Evolutionary conservation across 257 asterid species (phyloP).

Genomic region (Lantana camara): DNA sequence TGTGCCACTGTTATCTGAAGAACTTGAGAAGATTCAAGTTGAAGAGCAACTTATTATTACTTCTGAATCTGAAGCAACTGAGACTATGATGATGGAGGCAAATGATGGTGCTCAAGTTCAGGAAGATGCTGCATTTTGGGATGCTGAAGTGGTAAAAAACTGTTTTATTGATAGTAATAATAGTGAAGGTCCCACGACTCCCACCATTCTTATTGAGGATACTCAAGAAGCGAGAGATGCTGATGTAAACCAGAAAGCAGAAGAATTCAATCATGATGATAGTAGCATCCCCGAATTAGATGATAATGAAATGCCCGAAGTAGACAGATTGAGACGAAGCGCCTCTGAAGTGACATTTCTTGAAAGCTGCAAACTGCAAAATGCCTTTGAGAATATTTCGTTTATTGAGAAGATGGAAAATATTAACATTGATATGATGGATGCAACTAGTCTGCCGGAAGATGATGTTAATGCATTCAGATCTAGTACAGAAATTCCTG

Average conservation of each 20-base stretch:
- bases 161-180: constrained; percentile 30
- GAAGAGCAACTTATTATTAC: constrained; percentile 34
- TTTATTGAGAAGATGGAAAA: constrained; percentile 34
- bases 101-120: constrained; percentile 35
- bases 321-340: constrained; percentile 39
- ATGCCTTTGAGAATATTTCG: constrained; percentile 37
- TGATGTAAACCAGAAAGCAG: constrained; percentile 35
- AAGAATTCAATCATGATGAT: constrained; percentile 33
- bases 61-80: constrained; percentile 34
- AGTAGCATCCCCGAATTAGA: constrained; percentile 14
- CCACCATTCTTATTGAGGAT: constrained; percentile 31
- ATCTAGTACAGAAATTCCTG: constrained; percentile 24
- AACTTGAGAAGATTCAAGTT: constrained; percentile 21
- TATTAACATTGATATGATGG: constrained; percentile 17
- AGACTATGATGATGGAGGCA: constrained; percentile 29
- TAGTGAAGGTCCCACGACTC: constrained; percentile 11
- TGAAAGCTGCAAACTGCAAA: constrained; percentile 31
- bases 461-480: constrained; percentile 33
- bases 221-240: constrained; percentile 37
- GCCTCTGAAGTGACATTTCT: constrained; percentile 44
- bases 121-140: constrained; percentile 24
- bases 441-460: constrained; percentile 32
- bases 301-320: constrained; percentile 34
- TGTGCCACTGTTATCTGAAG: constrained; percentile 34
- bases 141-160: constrained; percentile 36